A percentile compares a stretch with the other conserved stretches of the same genome.
These are phyloP conservation scores for Adansonia digitata DNA, from an alignment of 345 rosid genomes.

Conservation along the genomic window DNA sequence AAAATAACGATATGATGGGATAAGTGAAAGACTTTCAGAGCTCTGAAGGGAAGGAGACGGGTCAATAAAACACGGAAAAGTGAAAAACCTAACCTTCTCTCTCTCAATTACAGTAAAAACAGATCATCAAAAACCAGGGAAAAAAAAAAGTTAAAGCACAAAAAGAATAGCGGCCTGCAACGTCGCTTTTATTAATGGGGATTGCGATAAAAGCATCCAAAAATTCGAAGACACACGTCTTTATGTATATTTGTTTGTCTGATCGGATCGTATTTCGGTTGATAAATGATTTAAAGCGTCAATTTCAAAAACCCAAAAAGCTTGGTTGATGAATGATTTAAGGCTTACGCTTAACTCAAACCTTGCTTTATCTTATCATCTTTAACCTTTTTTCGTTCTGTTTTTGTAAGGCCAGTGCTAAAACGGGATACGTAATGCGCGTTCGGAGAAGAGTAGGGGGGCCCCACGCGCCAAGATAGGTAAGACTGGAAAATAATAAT, in stretches of 20 bases:
- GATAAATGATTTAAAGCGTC: not conserved
- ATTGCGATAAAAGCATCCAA: not conserved
- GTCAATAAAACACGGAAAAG: constrained; percentile 6
- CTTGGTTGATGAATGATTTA: too few relatives aligned
- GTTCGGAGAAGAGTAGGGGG: not conserved
- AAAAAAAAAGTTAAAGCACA: not conserved
- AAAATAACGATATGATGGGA: not conserved
- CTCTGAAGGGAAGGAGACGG: not conserved
- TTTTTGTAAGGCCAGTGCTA: too few relatives aligned
- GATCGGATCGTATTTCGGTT: not conserved
- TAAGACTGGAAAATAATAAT: not conserved
- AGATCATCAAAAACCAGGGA: not conserved
- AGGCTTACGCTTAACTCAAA: too few relatives aligned
- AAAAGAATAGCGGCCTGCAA: not conserved
- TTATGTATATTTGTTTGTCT: not conserved
- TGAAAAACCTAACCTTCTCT: not conserved
- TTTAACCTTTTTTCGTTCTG: too few relatives aligned
- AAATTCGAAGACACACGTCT: not conserved
- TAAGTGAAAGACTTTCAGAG: not conserved
- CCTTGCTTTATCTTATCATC: too few relatives aligned
- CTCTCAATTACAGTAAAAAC: not conserved
- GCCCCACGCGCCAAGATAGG: not conserved
- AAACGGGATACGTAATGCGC: constrained; percentile 1
- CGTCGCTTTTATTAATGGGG: not conserved
- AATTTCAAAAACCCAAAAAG: too few relatives aligned